phyloP scores from a whole-genome alignment of 345 rosid genomes.

The Brassica cretica region DNA sequence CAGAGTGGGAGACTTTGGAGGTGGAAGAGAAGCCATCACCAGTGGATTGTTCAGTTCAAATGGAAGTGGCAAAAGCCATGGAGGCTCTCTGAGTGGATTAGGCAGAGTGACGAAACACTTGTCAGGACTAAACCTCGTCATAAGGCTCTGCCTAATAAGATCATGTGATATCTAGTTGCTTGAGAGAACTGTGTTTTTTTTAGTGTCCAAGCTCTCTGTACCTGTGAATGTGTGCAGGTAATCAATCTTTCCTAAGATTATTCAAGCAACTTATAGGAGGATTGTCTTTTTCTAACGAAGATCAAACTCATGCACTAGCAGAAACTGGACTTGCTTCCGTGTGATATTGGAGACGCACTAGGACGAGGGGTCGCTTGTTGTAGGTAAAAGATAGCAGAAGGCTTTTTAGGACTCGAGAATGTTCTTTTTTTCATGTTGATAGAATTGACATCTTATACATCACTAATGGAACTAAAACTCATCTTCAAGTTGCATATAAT shows the following conservation, averaged over 20 bases:
- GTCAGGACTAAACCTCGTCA: slow-evolving; percentile 66
- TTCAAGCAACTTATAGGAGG: neutral
- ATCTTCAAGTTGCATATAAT: slow-evolving; percentile 43
- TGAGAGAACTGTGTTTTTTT: slow-evolving; percentile 1
- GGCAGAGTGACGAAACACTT: slow-evolving; percentile 82
- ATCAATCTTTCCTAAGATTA: slow-evolving; percentile 6
- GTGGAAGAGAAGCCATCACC: slow-evolving; percentile 99
- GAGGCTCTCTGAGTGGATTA: slow-evolving; percentile 92
- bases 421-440: slow-evolving; percentile 33
- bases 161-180: slow-evolving; percentile 21
- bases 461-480: slow-evolving; percentile 23
- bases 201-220: slow-evolving; percentile 20
- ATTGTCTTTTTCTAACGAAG: slow-evolving; percentile 9
- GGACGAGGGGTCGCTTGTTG: slow-evolving; percentile 41
- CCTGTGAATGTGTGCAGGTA: slow-evolving; percentile 46
- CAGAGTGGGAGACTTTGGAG: slow-evolving; percentile 90
- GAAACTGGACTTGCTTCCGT: slow-evolving; percentile 40
- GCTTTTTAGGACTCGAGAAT: slow-evolving; percentile 39
- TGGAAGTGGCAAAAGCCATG: slow-evolving; percentile 99
- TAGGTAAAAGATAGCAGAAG: slow-evolving; percentile 36
- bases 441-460: slow-evolving; percentile 35
- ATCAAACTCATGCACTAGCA: slow-evolving; percentile 26
- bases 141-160: slow-evolving; percentile 46
- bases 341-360: slow-evolving; percentile 48
- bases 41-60: slow-evolving; percentile 94